Conservation (phyloP, 2,329 filamentous ascomycete species). For the Ambrosiella cleistominuta region DNA sequence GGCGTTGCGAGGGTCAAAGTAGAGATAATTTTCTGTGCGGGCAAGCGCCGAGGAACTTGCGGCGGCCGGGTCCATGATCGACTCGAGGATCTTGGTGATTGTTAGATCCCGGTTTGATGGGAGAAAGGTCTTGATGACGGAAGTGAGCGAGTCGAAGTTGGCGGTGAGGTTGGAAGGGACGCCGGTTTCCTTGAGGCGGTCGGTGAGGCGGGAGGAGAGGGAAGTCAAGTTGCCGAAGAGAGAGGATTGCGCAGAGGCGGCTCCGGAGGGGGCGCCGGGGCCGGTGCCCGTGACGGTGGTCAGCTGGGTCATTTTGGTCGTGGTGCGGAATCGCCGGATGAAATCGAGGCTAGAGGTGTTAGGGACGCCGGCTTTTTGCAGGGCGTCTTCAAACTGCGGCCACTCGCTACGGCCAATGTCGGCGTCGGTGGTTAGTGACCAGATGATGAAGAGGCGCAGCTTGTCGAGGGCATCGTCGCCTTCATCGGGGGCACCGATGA, state of each 20-base stretch:
- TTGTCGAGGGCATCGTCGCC: slow-evolving; percentile 77
- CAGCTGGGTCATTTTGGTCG: slow-evolving; percentile 96
- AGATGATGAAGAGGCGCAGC: slow-evolving; percentile 86
- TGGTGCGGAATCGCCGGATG: slow-evolving; percentile 76
- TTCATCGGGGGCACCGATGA: slow-evolving; percentile 65
- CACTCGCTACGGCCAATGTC: slow-evolving; percentile 71
- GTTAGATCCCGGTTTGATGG: slow-evolving; percentile 90
- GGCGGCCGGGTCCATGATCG: slow-evolving; percentile 86
- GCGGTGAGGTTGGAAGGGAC: slow-evolving; percentile 51
- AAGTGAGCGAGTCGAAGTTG: slow-evolving; percentile 88
- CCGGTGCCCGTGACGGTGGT: slow-evolving; percentile 64
- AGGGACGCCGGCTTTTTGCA: slow-evolving; percentile 50
- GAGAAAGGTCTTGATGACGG: slow-evolving; percentile 95
- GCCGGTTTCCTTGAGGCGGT: slow-evolving; percentile 78
- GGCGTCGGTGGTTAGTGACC: slow-evolving; percentile 86
- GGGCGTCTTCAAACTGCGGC: slow-evolving; percentile 68
- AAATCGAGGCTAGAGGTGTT: slow-evolving; percentile 69
- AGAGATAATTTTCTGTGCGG: slow-evolving; percentile 91
- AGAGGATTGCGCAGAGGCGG: slow-evolving; percentile 39
- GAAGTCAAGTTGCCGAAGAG: slow-evolving; percentile 87
- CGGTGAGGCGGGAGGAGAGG: slow-evolving; percentile 79
- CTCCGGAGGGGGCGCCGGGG: slow-evolving; percentile 25
- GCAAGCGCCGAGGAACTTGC: slow-evolving; percentile 83
- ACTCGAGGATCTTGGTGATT: slow-evolving; percentile 94
- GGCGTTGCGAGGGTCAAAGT: slow-evolving; percentile 87